Base-by-base conservation (phyloP, 805 yeast genomes). In the Wickerhamomyces silvicola region DNA sequence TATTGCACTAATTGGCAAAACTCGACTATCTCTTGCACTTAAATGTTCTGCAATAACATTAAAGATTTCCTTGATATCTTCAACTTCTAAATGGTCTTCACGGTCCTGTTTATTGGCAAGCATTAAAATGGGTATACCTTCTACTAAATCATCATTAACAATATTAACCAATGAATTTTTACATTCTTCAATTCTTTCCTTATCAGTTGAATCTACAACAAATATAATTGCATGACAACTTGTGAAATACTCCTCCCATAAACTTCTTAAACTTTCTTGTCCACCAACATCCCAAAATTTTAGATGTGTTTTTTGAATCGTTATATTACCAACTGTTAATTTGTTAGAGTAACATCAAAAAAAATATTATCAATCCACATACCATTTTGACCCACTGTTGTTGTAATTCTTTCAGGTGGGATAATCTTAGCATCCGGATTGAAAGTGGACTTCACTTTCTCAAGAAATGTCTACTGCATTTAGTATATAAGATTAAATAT, bases 261-360 rank as follows among this genome's bases (percentile, higher is more conserved):
- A 68, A 18, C 75, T 63, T 29, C 97, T 67, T 28, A 90, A 64
- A n/a, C 81, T 66, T 51, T 78, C 80, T 57, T 90, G 98, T 10
- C 98, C 98, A 9, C 97, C 97, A 24, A 90, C 77, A 56, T 90
- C 98, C 97, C 97, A 90, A 48, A 92, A 75, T 51, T 87, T 88
- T 35, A 92, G 63, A 31, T 48, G 42, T 18, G 50, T 49, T 10
- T 50, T 49, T 35, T 67, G 64, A 38, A 66, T 43, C 39, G 54
- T 36, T 50, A 75, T 45, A 29, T 59, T 50, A 36, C 64, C 59
- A 44, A 66, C 57, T 59, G n/a, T 18, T n/a, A n/a, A n/a, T n/a
- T n/a, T n/a, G n/a, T n/a, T n/a, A n/a, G n/a, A n/a, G n/a, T n/a
- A n/a, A n/a, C n/a, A n/a, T n/a, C n/a, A n/a, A n/a, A n/a, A n/a